Conservation (phyloP, 495 filamentous ascomycete species). For the Tuber indicum region DNA sequence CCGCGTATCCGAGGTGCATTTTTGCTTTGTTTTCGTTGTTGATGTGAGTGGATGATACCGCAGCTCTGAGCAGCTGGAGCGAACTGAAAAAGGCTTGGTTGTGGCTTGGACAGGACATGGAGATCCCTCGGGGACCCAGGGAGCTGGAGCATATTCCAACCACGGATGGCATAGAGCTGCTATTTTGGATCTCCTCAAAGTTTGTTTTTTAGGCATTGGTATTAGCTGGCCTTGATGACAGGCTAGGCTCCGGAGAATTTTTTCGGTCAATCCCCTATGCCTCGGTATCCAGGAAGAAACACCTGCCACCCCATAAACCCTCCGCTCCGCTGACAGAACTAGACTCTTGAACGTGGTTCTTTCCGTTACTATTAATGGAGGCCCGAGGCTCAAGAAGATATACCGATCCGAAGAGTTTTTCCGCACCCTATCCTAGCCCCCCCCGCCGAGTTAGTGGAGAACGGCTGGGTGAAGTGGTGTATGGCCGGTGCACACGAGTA, state of each 20-base stretch:
- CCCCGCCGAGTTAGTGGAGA: too few species aligned
- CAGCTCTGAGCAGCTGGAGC: background rate
- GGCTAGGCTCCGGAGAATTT: background rate
- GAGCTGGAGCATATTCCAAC: background rate
- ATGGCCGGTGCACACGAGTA: background rate
- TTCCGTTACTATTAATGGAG: too few species aligned
- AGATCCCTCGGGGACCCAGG: background rate
- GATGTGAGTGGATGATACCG: background rate
- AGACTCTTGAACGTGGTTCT: too few species aligned
- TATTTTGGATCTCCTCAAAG: background rate
- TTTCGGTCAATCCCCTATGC: background rate
- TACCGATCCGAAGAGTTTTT: too few species aligned
- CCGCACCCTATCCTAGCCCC: too few species aligned
- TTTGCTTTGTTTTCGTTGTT: background rate
- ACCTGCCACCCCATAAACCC: background rate
- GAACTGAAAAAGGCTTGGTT: background rate
- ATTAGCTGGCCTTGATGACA: background rate
- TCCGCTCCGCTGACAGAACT: background rate
- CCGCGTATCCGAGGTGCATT: background rate
- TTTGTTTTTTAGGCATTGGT: background rate
- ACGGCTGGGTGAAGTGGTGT: too few species aligned
- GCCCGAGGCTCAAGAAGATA: too few species aligned
- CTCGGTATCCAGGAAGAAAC: background rate
- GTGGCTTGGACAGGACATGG: background rate
- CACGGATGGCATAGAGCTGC: background rate